Percentiles rank a stretch among this genome's conserved stretches.
phyloP scores from a whole-genome alignment of 2,329 filamentous ascomycete species.

The Aspergillus fischeri region DNA sequence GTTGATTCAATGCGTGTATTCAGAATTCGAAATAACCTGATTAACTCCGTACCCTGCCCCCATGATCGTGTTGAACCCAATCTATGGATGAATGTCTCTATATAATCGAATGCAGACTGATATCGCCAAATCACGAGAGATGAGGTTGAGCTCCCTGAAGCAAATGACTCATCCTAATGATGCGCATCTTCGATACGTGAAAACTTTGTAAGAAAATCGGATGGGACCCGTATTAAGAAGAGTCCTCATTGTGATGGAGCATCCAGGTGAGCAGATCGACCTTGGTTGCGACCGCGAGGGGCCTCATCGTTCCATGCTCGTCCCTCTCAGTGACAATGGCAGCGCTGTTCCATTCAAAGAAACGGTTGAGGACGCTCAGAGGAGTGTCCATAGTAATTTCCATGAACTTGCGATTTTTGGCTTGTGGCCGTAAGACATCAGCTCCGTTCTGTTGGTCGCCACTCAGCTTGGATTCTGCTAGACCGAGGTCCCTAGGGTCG shows the following conservation, averaged over 20 bases:
- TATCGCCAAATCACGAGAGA: neutral
- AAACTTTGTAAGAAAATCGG: neutral
- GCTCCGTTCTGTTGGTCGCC: slow-evolving; percentile 7
- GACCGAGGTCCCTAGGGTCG: slow-evolving; percentile 66
- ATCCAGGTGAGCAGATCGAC: slow-evolving; percentile 92
- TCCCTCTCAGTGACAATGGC: slow-evolving; percentile 84
- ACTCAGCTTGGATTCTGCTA: slow-evolving; percentile 21
- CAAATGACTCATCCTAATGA: neutral
- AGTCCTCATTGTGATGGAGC: slow-evolving; percentile 58
- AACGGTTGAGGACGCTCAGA: slow-evolving; percentile 76
- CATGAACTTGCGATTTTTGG: slow-evolving; percentile 68
- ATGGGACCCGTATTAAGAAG: slow-evolving; percentile 4
- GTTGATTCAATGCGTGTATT: neutral
- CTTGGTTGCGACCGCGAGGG: slow-evolving; percentile 90
- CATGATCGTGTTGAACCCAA: slow-evolving; percentile 17
- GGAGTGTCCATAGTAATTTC: slow-evolving; percentile 92
- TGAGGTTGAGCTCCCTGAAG: neutral
- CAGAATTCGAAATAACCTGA: neutral
- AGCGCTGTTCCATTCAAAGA: slow-evolving; percentile 97
- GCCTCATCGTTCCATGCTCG: slow-evolving; percentile 61
- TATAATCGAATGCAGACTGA: slow-evolving; percentile 4
- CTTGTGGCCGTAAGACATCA: slow-evolving; percentile 34
- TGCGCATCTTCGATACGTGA: neutral
- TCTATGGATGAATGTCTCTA: slow-evolving; percentile 5
- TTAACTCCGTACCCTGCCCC: slow-evolving; percentile 2